Conservation (phyloP, 352 stramenopile genomes). For the Phytophthora cajani region DNA sequence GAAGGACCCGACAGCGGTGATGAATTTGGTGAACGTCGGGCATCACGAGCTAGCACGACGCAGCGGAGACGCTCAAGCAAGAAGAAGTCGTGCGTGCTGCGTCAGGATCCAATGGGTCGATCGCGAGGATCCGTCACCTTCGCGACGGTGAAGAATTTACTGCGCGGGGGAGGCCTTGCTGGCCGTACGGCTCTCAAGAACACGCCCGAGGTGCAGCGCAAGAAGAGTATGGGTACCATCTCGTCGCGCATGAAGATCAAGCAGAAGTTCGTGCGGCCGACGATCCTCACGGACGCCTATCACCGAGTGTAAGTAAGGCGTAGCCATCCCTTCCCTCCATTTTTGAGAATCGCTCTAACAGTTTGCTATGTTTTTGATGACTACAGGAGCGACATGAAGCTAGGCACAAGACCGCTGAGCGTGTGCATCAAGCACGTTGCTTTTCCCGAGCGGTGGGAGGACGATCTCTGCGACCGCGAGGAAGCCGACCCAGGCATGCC, state of each 20-base stretch:
- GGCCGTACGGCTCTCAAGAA: constrained; percentile 47
- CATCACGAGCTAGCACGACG: constrained; percentile 11
- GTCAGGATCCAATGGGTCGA: constrained; percentile 11
- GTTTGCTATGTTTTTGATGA: background rate
- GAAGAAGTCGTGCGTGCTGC: constrained; percentile 18
- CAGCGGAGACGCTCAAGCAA: constrained; percentile 35
- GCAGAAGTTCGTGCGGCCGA: constrained; percentile 67
- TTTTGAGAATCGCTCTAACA: constrained; percentile 1
- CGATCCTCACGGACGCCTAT: constrained; percentile 73
- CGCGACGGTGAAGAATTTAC: constrained; percentile 63
- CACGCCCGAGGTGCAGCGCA: constrained; percentile 39
- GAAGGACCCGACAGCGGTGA: constrained; percentile 20
- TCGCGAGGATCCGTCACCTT: constrained; percentile 64
- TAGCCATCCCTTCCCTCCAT: background rate
- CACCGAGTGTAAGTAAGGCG: constrained; percentile 51
- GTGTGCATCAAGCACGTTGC: constrained; percentile 53
- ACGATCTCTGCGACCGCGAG: constrained; percentile 27
- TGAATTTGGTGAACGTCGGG: constrained; percentile 4
- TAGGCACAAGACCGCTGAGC: constrained; percentile 64
- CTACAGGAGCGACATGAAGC: constrained; percentile 74
- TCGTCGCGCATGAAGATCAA: constrained; percentile 71
- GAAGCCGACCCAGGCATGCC: constrained; percentile 63
- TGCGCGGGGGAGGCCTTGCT: constrained; percentile 54
- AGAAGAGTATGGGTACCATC: constrained; percentile 68
- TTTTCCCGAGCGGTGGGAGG: constrained; percentile 47